A percentile compares a stretch with the other conserved stretches of the same genome.
phyloP scores from a whole-genome alignment of 805 yeast genomes.

The Clavispora vitiphila region DNA sequence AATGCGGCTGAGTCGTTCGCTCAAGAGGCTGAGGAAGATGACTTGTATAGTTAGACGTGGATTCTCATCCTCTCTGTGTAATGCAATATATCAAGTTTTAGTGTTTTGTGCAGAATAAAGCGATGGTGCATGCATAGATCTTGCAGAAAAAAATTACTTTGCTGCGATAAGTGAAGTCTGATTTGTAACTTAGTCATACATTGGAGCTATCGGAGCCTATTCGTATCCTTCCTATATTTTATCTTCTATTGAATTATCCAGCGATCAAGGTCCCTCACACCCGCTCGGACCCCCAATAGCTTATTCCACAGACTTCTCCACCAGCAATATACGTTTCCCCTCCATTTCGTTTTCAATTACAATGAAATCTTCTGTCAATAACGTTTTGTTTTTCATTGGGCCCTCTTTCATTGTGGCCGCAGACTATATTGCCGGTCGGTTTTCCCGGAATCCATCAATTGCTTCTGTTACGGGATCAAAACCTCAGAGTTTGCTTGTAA shows the following conservation, averaged over 20 bases:
- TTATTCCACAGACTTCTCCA: no score
- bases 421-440: constrained; percentile 23
- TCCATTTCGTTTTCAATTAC: background rate
- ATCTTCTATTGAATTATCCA: no score
- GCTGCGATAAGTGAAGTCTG: background rate
- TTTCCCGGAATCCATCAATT: constrained; percentile 7
- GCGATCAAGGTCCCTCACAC: no score
- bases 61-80: background rate
- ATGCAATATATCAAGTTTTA: background rate
- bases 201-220: no score
- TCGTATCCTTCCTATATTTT: no score
- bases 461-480: constrained; percentile 5
- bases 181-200: no score
- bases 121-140: background rate
- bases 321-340: background rate
- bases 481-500: background rate
- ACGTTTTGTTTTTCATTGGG: constrained; percentile 22
- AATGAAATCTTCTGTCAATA: constrained; percentile 21
- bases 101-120: background rate
- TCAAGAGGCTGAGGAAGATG: constrained; percentile 41
- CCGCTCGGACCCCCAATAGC: no score
- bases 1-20: constrained; percentile 37
- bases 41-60: constrained; percentile 21
- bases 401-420: constrained; percentile 29
- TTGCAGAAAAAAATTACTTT: background rate